phyloP scores from a whole-genome alignment of 2,329 filamentous ascomycete species.

The Periconia macrospinosa region DNA sequence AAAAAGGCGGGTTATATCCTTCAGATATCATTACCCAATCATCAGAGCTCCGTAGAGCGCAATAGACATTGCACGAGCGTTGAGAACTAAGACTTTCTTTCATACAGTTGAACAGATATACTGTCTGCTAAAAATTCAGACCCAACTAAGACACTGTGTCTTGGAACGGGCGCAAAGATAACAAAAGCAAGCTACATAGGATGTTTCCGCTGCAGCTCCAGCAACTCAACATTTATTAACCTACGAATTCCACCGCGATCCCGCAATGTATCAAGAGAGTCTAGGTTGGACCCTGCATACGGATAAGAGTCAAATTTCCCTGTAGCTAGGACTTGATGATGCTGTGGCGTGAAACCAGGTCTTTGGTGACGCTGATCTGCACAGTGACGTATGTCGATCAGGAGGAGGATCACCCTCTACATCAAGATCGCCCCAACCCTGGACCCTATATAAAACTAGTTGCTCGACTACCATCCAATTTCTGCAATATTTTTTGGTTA shows the following conservation, averaged over 20 bases:
- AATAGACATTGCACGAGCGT: too few species aligned
- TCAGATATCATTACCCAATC: too few species aligned
- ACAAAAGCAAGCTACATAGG: too few species aligned
- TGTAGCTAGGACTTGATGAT: neutral
- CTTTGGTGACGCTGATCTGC: slow-evolving; percentile 10
- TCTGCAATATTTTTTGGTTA: too few species aligned
- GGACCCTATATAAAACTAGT: neutral
- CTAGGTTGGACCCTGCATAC: neutral
- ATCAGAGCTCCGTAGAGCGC: too few species aligned
- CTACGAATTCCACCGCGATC: neutral
- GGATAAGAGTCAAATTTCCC: neutral
- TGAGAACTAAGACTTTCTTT: too few species aligned
- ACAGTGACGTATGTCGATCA: slow-evolving; percentile 10
- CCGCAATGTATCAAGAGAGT: neutral
- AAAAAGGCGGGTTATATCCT: too few species aligned
- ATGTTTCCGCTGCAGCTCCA: too few species aligned
- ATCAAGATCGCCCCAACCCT: neutral
- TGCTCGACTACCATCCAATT: neutral
- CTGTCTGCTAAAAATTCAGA: too few species aligned
- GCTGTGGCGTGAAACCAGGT: neutral
- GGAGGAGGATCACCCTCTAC: neutral
- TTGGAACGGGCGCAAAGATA: too few species aligned
- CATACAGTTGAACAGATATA: too few species aligned
- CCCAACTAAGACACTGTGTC: too few species aligned
- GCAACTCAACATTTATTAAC: neutral